Conservation (phyloP, 2,329 filamentous ascomycete genomes). For the Cladobotryum protrusum region DNA sequence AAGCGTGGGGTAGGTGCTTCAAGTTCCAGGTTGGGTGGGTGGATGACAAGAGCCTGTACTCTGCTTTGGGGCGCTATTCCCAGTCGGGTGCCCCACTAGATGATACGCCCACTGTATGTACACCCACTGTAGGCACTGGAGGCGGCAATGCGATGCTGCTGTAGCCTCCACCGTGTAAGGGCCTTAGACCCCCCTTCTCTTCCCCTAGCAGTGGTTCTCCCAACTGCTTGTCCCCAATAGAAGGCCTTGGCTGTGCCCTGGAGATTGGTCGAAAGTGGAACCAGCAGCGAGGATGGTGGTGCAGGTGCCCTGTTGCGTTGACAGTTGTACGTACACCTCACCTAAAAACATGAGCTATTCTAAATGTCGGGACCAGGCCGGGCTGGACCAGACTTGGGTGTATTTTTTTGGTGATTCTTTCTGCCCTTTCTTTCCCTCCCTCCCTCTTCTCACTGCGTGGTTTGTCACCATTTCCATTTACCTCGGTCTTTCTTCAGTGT, state of each 20-base stretch:
- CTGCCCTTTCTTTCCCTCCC: background rate
- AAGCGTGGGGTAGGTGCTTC: conserved; percentile 11
- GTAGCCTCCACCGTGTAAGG: too few species aligned
- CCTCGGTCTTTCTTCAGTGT: too few species aligned
- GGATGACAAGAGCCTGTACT: background rate
- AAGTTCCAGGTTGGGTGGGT: background rate
- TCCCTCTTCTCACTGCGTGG: too few species aligned
- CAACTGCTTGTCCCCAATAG: too few species aligned
- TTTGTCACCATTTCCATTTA: too few species aligned
- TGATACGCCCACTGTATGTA: conserved; percentile 3
- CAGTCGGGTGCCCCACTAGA: conserved; percentile 5
- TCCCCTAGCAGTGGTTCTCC: too few species aligned
- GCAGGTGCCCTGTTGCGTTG: background rate
- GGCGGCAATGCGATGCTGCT: too few species aligned
- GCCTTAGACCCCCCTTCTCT: too few species aligned
- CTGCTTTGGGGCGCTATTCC: conserved; percentile 3
- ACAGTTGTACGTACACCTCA: conserved; percentile 3
- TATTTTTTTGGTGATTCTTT: background rate
- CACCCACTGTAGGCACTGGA: too few species aligned
- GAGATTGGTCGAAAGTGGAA: too few species aligned
- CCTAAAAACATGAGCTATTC: background rate
- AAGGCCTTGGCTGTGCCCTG: background rate
- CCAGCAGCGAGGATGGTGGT: too few species aligned
- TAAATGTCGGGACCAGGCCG: conserved; percentile 8
- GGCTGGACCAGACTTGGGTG: conserved; percentile 5